Base-by-base conservation (phyloP, 2,329 filamentous ascomycete species). In the Plenodomus lindquistii region DNA sequence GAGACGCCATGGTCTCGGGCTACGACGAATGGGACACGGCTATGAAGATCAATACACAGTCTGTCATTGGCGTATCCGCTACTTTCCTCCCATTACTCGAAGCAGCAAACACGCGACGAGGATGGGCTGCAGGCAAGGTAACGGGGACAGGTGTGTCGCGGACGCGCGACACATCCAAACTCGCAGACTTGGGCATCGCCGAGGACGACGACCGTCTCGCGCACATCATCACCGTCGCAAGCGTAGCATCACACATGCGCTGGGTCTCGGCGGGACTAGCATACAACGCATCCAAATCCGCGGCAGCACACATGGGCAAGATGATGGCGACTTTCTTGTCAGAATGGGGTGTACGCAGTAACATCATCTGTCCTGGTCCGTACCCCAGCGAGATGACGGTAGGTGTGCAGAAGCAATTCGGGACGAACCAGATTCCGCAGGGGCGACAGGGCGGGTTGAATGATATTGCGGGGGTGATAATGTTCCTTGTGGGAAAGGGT, bases 401-500 rank as follows among this genome's bases (percentile, higher is more conserved):
- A 4, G 61, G 62, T 0, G 45, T 56, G 2, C 34, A 51, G 4
- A 63, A 61, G 11, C 55, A 48, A 11, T 78, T 63, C 44, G 65
- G 66, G 0, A 63, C 69, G 17, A 59, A 57, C 31, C 57, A 71
- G 52, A 54, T 76, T 10, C 73, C 74, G 13, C 69, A 70, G 58
- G 75, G 72, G 0, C 47, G 76, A 16, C 65, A 72, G 58, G 76
- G 77, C 0, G 59, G 56, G 4, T 55, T 65, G 9, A 75, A 79
- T 35, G 80, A 83, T 52, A 70, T 82, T 24, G 75, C 75, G 0
- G 79, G 76, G 13, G 68, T 79, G 15, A 71, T 80, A 2, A 48
- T 81, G 31, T 83, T 80, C 50, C 65, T 83, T 44, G 75, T 80
- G 9, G 75, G 77, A 2, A 78, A 76, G 35, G 76, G 75, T 5